Conservation (phyloP, 345 rosid species). For the Pistacia integerrima region DNA sequence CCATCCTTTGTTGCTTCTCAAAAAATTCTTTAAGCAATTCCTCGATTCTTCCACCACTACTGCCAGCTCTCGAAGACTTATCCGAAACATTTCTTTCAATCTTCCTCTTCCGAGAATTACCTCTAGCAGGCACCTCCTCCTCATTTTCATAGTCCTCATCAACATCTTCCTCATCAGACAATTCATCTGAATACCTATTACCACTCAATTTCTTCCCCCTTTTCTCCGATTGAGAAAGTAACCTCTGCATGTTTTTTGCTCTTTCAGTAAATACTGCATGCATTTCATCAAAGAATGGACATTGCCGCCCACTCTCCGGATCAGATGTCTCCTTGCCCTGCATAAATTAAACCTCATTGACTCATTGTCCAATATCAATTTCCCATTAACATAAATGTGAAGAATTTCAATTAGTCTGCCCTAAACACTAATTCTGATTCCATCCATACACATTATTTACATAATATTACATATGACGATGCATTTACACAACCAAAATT, state of each 20-base stretch:
- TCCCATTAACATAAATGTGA: not conserved
- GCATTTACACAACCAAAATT: too few relatives aligned
- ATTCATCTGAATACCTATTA: constrained; percentile 35
- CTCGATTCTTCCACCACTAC: constrained; percentile 11
- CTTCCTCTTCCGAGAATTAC: constrained; percentile 45
- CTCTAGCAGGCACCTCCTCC: constrained; percentile 35
- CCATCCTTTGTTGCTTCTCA: constrained; percentile 52
- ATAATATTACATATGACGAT: too few relatives aligned
- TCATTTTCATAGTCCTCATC: constrained; percentile 35
- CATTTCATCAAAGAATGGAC: constrained; percentile 58
- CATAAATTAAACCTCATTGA: not conserved
- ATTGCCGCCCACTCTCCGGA: constrained; percentile 46
- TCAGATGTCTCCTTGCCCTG: constrained; percentile 66
- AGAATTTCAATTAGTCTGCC: not conserved
- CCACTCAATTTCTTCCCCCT: constrained; percentile 30
- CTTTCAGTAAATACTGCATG: constrained; percentile 49
- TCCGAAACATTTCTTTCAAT: constrained; percentile 23
- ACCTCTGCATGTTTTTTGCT: constrained; percentile 42
- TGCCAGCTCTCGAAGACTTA: constrained; percentile 25
- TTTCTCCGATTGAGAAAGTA: constrained; percentile 43
- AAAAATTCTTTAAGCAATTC: constrained; percentile 52
- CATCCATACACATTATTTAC: too few relatives aligned
- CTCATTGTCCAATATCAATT: not conserved
- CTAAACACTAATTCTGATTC: too few relatives aligned
- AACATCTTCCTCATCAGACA: constrained; percentile 39